A percentile compares a stretch with the other conserved stretches of the same genome.
Conservation (phyloP, 192 early-diverging fungal genomes). For the Diversispora eburnea region DNA sequence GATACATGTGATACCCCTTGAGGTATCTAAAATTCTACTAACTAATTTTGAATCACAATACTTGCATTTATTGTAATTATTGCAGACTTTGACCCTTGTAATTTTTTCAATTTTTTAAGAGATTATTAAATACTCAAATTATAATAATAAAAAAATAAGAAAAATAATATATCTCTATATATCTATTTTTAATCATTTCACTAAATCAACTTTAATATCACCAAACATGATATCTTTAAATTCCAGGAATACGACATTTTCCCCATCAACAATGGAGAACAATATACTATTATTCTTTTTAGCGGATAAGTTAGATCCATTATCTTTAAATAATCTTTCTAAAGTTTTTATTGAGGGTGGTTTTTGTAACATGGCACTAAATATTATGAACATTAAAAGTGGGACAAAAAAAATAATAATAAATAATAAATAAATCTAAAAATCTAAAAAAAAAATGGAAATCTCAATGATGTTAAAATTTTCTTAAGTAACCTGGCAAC, state of each 20-base stretch:
- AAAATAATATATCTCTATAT: too few species aligned
- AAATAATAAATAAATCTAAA: background rate
- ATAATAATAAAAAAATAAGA: too few species aligned
- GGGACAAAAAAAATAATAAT: background rate
- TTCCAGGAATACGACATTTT: constrained; percentile 11
- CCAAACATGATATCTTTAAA: constrained; percentile 9
- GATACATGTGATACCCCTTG: too few species aligned
- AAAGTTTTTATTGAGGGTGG: background rate
- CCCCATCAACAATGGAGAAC: constrained; percentile 12
- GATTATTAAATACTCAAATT: too few species aligned
- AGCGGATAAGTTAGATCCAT: background rate
- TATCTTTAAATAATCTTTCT: background rate
- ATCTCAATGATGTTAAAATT: background rate
- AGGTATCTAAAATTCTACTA: too few species aligned
- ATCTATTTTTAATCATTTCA: background rate
- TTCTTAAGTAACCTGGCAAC: constrained; percentile 1
- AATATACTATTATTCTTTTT: background rate
- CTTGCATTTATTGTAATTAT: too few species aligned
- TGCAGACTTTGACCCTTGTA: too few species aligned
- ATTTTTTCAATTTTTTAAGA: too few species aligned
- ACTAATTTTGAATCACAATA: too few species aligned
- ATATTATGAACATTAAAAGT: background rate
- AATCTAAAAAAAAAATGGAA: background rate
- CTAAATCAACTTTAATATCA: background rate
- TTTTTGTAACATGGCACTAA: constrained; percentile 4